phyloP scores from a whole-genome alignment of 179 eudicot species.

The Beta lomatogona region DNA sequence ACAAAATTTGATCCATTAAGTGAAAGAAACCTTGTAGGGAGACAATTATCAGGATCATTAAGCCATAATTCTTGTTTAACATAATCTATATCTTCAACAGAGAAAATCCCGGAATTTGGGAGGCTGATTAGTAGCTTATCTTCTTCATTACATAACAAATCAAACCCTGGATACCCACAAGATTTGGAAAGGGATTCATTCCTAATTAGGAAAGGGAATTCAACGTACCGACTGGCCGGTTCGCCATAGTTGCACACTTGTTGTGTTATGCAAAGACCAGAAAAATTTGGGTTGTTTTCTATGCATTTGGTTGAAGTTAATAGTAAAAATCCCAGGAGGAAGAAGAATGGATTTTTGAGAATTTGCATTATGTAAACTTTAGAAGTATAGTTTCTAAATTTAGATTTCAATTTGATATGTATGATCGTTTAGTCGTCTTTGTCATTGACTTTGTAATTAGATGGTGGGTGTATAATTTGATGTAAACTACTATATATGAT shows the following conservation, averaged over 20 bases:
- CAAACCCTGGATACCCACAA: constrained; percentile 33
- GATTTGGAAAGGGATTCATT: constrained; percentile 15
- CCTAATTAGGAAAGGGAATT: constrained; percentile 22
- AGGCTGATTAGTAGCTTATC: constrained; percentile 6
- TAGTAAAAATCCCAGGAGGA: neutral
- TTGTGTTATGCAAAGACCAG: constrained; percentile 18
- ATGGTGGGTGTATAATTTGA: neutral
- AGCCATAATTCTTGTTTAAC: constrained; percentile 21
- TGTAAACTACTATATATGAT: neutral
- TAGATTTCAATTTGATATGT: neutral
- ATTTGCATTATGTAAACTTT: neutral
- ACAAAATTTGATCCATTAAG: neutral
- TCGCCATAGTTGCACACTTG: constrained; percentile 24
- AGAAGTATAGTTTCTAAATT: neutral
- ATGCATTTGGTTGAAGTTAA: neutral
- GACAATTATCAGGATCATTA: constrained; percentile 30
- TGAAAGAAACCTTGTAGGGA: constrained; percentile 21
- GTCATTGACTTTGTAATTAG: constrained; percentile 1
- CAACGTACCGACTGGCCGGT: constrained; percentile 11
- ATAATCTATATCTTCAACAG: constrained; percentile 25
- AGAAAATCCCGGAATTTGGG: constrained; percentile 25
- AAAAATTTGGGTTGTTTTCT: neutral
- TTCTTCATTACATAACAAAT: constrained; percentile 23
- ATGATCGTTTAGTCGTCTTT: neutral
- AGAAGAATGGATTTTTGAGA: neutral